A percentile compares a stretch with the other conserved stretches of the same genome.
Conservation (phyloP, 2,329 filamentous ascomycete species). For the Myriosclerotinia scirpicola region DNA sequence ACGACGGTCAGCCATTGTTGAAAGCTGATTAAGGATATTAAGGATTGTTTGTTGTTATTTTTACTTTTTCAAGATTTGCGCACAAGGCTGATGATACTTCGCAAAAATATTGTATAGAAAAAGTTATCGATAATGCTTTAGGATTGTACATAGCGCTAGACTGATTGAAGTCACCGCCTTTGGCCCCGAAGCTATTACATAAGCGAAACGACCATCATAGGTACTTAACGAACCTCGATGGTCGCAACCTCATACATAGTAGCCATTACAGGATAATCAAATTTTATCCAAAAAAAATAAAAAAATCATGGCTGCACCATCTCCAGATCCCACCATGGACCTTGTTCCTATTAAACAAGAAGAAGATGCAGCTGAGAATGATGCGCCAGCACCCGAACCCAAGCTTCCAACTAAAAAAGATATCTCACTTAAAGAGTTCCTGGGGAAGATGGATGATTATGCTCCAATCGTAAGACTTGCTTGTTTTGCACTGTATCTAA, state of each 20-base stretch:
- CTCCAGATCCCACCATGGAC: constrained; percentile 39
- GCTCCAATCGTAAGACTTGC: constrained; percentile 79
- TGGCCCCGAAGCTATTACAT: neutral
- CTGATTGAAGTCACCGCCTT: constrained; percentile 25
- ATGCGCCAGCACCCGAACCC: constrained; percentile 55
- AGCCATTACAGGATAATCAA: constrained; percentile 8
- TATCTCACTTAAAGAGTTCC: constrained; percentile 85
- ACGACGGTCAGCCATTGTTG: constrained; percentile 57
- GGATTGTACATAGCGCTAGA: constrained; percentile 6
- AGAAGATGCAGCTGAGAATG: constrained; percentile 45
- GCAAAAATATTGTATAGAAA: constrained; percentile 19
- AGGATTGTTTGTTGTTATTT: constrained; percentile 30
- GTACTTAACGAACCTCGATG: neutral
- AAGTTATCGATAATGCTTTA: constrained; percentile 22
- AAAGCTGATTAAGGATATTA: constrained; percentile 25
- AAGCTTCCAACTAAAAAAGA: constrained; percentile 83
- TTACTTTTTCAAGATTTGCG: constrained; percentile 33
- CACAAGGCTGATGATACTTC: constrained; percentile 31
- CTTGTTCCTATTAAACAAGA: constrained; percentile 34
- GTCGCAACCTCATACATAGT: neutral
- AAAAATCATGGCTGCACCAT: constrained; percentile 39
- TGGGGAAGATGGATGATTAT: constrained; percentile 97
- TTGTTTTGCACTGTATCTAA: constrained; percentile 9
- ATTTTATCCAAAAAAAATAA: constrained; percentile 23
- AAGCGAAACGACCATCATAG: constrained; percentile 5